Evolutionary conservation across 768 basidiomycete genomes (phyloP).

Genomic region (Albatrellus ellisii): DNA sequence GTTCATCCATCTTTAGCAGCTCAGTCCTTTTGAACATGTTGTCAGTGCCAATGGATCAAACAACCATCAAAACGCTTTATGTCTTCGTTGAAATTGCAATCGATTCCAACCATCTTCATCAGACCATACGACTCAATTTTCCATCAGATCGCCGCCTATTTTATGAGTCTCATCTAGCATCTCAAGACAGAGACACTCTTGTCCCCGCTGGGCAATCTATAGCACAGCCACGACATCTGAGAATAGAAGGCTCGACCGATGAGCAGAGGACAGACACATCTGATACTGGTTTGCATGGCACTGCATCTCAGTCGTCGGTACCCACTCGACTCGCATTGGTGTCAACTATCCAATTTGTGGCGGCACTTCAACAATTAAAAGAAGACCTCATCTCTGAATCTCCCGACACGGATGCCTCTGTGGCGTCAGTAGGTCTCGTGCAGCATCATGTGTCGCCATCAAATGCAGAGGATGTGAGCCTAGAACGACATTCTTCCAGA

Average conservation of each 20-base stretch:
- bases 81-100: constrained; percentile 96
- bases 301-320: constrained; percentile 14
- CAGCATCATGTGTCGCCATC: constrained; percentile 4
- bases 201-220: constrained; percentile 34
- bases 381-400: constrained; percentile 51
- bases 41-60: constrained; percentile 83
- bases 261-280: no score
- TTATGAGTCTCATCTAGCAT: constrained; percentile 44
- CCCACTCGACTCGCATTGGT: constrained; percentile 78
- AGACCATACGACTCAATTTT: constrained; percentile 84
- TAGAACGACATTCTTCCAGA: constrained; percentile 8
- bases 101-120: constrained; percentile 69
- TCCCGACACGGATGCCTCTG: constrained; percentile 10
- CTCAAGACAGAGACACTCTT: constrained; percentile 30
- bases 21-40: no score
- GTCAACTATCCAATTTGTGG: constrained; percentile 96
- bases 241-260: constrained; percentile 36
- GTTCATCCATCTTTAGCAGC: no score
- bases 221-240: constrained; percentile 31
- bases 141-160: constrained; percentile 64
- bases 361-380: constrained; percentile 78
- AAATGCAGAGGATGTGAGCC: constrained; percentile 9
- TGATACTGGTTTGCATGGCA: no score
- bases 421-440: constrained; percentile 9
- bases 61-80: constrained; percentile 88